phyloP scores from a whole-genome alignment of 2,329 filamentous ascomycete genomes.

The Cladosporium phlei region DNA sequence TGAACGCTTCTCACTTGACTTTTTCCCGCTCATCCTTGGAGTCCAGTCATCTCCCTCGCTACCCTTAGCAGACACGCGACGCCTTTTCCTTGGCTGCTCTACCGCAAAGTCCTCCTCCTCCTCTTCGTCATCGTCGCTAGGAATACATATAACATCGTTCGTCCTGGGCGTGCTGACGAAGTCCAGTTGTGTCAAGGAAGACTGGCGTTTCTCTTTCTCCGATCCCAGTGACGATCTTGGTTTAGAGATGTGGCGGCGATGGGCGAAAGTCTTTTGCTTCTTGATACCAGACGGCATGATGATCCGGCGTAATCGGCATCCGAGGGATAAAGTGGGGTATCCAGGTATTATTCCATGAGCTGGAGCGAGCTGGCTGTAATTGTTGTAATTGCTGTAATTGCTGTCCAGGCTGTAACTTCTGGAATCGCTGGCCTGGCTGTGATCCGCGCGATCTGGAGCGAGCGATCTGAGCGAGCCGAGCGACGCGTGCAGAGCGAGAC shows the following conservation, averaged over 20 bases:
- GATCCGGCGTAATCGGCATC: background rate
- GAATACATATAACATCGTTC: background rate
- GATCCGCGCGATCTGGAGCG: too few relatives aligned
- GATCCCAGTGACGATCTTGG: constrained; percentile 2
- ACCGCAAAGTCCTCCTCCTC: constrained; percentile 1
- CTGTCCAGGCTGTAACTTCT: too few relatives aligned
- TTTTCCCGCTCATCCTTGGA: background rate
- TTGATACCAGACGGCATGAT: constrained; percentile 6
- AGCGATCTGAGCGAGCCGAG: too few relatives aligned
- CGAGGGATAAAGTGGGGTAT: background rate
- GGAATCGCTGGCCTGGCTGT: too few relatives aligned
- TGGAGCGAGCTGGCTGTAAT: too few relatives aligned
- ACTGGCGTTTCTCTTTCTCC: constrained; percentile 13
- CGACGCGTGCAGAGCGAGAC: too few relatives aligned
- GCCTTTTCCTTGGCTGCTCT: constrained; percentile 10
- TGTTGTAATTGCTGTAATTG: too few relatives aligned
- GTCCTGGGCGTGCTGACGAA: constrained; percentile 13
- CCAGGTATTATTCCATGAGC: too few relatives aligned
- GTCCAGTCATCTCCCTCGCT: constrained; percentile 6
- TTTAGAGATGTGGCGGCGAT: constrained; percentile 10
- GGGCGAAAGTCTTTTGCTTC: constrained; percentile 7
- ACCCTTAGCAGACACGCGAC: constrained; percentile 2
- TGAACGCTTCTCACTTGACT: background rate
- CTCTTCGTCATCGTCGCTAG: background rate
- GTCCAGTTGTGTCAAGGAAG: constrained; percentile 15